Percentiles rank a stretch among this genome's conserved stretches.
Conservation (phyloP, 2,329 filamentous ascomycete species). For the Aspergillus oerlinghausenensis region DNA sequence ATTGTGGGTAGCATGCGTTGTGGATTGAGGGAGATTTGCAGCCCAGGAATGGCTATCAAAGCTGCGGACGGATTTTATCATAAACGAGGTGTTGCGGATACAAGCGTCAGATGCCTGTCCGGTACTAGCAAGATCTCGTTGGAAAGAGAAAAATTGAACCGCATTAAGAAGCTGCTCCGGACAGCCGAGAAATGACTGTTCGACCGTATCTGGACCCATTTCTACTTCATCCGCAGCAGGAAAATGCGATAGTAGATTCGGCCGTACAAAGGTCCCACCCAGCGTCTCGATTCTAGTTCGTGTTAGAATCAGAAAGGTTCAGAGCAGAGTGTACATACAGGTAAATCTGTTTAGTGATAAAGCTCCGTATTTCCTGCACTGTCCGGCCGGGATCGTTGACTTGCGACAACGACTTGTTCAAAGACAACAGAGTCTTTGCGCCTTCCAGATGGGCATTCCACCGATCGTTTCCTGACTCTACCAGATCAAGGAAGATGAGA, state of each 20-base stretch:
- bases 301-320: too few relatives aligned
- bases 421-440: slow-evolving; percentile 24
- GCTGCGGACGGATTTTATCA: slow-evolving; percentile 16
- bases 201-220: slow-evolving; percentile 22
- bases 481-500: slow-evolving; percentile 28
- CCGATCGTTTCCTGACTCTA: slow-evolving; percentile 30
- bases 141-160: slow-evolving; percentile 23
- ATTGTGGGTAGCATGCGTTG: slow-evolving; percentile 11
- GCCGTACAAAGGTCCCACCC: slow-evolving; percentile 30
- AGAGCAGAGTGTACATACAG: slow-evolving; percentile 16
- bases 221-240: slow-evolving; percentile 11
- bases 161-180: slow-evolving; percentile 29
- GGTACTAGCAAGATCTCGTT: slow-evolving; percentile 20
- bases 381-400: slow-evolving; percentile 23
- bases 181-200: slow-evolving; percentile 34
- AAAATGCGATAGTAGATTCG: slow-evolving; percentile 24
- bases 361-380: slow-evolving; percentile 22
- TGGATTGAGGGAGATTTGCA: slow-evolving; percentile 12
- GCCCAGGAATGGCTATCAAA: slow-evolving; percentile 28
- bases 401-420: slow-evolving; percentile 7
- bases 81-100: not conserved
- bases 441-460: slow-evolving; percentile 33
- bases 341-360: slow-evolving; percentile 29
- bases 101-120: slow-evolving; percentile 8
- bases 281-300: slow-evolving; percentile 28